These are phyloP conservation scores for Leccinum solheimii DNA, from an alignment of 1,284 basidiomycete species.

Conservation along the genomic window DNA sequence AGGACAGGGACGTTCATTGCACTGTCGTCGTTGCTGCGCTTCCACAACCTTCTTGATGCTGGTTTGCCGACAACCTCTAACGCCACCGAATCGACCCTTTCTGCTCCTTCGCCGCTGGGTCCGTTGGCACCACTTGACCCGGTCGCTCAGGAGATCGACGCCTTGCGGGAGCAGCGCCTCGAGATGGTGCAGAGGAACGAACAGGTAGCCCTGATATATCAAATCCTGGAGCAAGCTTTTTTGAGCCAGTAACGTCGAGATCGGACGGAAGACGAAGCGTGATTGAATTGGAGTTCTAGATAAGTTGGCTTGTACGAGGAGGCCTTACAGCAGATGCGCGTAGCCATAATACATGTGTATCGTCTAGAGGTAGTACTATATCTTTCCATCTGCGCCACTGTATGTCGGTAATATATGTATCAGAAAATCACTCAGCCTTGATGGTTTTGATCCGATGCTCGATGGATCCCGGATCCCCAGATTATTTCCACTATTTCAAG, in stretches of 20 bases:
- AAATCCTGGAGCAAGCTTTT: slow-evolving; percentile 50
- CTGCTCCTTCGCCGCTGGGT: slow-evolving; percentile 53
- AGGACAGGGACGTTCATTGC: slow-evolving; percentile 89
- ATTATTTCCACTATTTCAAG: too few relatives aligned
- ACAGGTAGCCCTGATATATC: slow-evolving; percentile 69
- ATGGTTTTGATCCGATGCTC: too few relatives aligned
- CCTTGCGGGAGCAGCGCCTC: slow-evolving; percentile 74
- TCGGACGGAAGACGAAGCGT: neutral
- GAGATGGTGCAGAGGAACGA: slow-evolving; percentile 78
- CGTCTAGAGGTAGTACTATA: neutral
- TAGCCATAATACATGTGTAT: slow-evolving; percentile 1
- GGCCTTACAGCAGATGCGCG: neutral
- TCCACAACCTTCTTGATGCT: slow-evolving; percentile 47
- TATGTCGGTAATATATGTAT: neutral
- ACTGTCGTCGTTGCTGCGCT: slow-evolving; percentile 68
- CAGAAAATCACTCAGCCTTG: neutral
- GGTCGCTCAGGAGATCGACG: slow-evolving; percentile 74
- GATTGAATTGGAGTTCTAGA: neutral
- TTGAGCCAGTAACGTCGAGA: slow-evolving; percentile 8
- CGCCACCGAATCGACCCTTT: slow-evolving; percentile 22
- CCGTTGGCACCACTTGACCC: slow-evolving; percentile 54
- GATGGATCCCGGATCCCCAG: too few relatives aligned
- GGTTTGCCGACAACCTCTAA: slow-evolving; percentile 24
- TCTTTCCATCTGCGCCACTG: neutral
- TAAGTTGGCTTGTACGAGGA: neutral